These are phyloP conservation scores for Bolboschoenoplectus hybrid DNA, from an alignment of 202 grass and related monocot genomes.

Conservation along the genomic window DNA sequence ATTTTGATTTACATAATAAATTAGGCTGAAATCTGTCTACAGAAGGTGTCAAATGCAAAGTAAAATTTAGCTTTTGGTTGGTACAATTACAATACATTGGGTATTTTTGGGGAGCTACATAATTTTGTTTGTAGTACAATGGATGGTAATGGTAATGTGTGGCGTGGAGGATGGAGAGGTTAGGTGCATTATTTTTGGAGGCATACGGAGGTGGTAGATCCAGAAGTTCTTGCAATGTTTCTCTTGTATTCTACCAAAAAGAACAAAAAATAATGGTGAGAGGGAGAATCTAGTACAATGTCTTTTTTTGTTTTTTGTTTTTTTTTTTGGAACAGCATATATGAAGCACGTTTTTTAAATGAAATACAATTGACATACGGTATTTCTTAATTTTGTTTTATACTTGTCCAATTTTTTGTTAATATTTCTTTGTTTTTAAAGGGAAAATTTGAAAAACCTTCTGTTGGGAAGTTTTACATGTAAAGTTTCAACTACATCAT, in stretches of 20 bases:
- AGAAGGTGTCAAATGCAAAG: not conserved
- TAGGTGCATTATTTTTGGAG: conserved; percentile 36
- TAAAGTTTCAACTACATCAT: too few relatives aligned
- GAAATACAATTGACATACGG: too few relatives aligned
- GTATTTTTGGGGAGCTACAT: not conserved
- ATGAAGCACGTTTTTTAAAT: too few relatives aligned
- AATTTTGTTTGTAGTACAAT: conserved; percentile 19
- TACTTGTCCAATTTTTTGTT: too few relatives aligned
- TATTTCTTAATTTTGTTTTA: too few relatives aligned
- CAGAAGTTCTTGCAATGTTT: conserved; percentile 7
- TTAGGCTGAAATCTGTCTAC: not conserved
- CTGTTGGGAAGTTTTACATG: too few relatives aligned
- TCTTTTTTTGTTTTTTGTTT: not conserved
- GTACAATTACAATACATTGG: not conserved
- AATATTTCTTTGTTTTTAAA: too few relatives aligned
- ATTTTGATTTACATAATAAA: too few relatives aligned
- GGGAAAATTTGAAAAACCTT: too few relatives aligned
- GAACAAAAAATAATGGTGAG: not conserved
- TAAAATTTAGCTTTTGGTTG: not conserved
- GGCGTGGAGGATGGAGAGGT: not conserved
- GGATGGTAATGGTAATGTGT: not conserved
- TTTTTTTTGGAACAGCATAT: not conserved
- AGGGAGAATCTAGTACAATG: not conserved
- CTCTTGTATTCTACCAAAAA: conserved; percentile 1
- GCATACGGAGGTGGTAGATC: conserved; percentile 8